These are phyloP conservation scores for Fusarium denticulatum DNA, from an alignment of 2,329 filamentous ascomycete genomes.

Conservation along the genomic window DNA sequence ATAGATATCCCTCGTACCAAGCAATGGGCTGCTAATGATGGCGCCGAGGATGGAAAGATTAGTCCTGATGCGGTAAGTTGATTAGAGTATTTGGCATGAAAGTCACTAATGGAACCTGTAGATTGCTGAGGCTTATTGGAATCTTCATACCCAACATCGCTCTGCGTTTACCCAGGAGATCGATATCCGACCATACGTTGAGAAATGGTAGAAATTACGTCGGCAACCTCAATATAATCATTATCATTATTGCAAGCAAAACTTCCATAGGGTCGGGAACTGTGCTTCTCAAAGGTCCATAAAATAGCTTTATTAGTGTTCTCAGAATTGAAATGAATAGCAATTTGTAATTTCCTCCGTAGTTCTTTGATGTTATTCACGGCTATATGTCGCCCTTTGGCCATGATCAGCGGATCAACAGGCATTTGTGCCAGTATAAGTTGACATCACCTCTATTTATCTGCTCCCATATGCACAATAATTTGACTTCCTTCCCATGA, in stretches of 20 bases:
- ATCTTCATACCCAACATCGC: constrained; percentile 81
- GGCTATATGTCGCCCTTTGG: not conserved
- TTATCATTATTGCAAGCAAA: not conserved
- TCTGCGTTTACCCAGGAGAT: constrained; percentile 85
- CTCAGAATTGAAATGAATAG: not conserved
- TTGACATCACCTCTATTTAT: not conserved
- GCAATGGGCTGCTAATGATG: constrained; percentile 56
- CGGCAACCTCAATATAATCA: too few relatives aligned
- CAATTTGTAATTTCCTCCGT: not conserved
- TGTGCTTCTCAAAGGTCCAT: not conserved
- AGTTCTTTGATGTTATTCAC: too few relatives aligned
- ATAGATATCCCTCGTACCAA: constrained; percentile 83
- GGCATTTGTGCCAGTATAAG: not conserved
- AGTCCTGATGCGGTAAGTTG: constrained; percentile 75
- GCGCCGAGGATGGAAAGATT: constrained; percentile 70
- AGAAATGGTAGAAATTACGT: constrained; percentile 74
- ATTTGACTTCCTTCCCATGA: not conserved
- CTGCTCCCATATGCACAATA: not conserved
- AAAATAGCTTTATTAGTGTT: not conserved
- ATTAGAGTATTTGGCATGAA: too few relatives aligned
- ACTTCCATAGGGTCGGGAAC: accelerated
- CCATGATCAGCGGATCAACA: not conserved
- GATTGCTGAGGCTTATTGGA: constrained; percentile 90
- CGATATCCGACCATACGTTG: constrained; percentile 81
- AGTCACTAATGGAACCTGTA: constrained; percentile 47